Evolutionary conservation across 2,329 filamentous ascomycete species (phyloP), one percentile per base, ranked within the genome.

Genomic region (Stachybotrys chartarum): DNA sequence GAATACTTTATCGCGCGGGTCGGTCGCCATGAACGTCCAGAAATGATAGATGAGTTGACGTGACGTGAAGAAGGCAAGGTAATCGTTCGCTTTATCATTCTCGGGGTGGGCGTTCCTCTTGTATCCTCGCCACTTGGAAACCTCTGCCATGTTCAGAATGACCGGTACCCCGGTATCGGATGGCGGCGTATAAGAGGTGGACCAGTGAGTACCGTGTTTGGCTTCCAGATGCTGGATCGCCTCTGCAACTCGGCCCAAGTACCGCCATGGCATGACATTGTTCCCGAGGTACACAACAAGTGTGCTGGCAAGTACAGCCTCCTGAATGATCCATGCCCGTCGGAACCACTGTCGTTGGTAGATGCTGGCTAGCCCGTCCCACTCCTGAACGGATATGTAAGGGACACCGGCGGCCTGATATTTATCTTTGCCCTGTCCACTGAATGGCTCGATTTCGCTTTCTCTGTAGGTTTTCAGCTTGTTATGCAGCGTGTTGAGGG

Each of bases 261-360:
- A 54, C 18, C 57, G 50, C 57, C 59, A 61, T 1, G 57, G 51
- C 31, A 64, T 18, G 47, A 55, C 51, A 1, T 51, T 51, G 48
- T 55, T 54, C n/a, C 61, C 64, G 5, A 62, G 53, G 46, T 65
- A 67, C 50, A 67, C 60, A 53, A 66, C 55, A 10, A 66, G 17
- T 6, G 56, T 52, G 18, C 58, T 54, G 2, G 62, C 58, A 1
- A 68, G 56, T 14, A 67, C 53, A 3, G 64, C 63, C 47, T 68
- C 65, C 50, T 66, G 65, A 6, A 66, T 60, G 32, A 67, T 61
- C 63, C 66, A 67, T 6, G 62, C 63, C 7, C 66, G 57, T 31
- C 60, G 59, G 54, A 66, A 66, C 66, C 66, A 67, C 46, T 66
- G 64, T 17, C 63, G 53, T 53, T 64, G 61, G 50, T 60, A 64